phyloP scores from a whole-genome alignment of 2,329 filamentous ascomycete species.

The Penicillium sp. region DNA sequence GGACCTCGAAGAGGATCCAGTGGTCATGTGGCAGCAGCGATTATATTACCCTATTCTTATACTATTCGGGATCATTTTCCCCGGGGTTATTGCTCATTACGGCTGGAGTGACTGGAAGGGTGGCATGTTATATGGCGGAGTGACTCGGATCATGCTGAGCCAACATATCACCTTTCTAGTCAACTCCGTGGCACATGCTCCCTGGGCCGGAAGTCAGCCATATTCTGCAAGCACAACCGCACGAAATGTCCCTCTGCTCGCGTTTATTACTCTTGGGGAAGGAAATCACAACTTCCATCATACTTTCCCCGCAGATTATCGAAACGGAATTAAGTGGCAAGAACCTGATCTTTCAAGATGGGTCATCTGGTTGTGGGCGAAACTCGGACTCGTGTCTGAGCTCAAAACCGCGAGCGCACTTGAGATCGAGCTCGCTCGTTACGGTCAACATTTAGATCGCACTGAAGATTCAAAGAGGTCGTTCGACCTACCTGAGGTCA shows the following conservation, averaged over 20 bases:
- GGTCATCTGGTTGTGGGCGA: slow-evolving; percentile 7
- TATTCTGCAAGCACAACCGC: slow-evolving; percentile 3
- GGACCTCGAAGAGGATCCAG: slow-evolving; percentile 1
- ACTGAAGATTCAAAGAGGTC: background rate
- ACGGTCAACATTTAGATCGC: background rate
- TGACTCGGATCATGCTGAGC: background rate
- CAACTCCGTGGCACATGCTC: slow-evolving; percentile 7
- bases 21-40: slow-evolving; percentile 4
- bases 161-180: slow-evolving; percentile 4
- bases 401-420: slow-evolving; percentile 1
- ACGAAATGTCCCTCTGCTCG: slow-evolving; percentile 2
- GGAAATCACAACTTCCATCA: slow-evolving; percentile 8
- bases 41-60: background rate
- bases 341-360: slow-evolving; percentile 8
- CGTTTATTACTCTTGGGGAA: slow-evolving; percentile 2
- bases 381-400: slow-evolving; percentile 4
- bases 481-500: background rate
- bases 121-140: background rate
- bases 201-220: slow-evolving; percentile 4
- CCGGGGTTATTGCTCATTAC: background rate
- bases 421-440: slow-evolving; percentile 1
- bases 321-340: slow-evolving; percentile 9
- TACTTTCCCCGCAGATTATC: slow-evolving; percentile 9
- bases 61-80: background rate
- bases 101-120: slow-evolving; percentile 5